phyloP scores from a whole-genome alignment of 208 protist species.

The Trypanosoma avium region DNA sequence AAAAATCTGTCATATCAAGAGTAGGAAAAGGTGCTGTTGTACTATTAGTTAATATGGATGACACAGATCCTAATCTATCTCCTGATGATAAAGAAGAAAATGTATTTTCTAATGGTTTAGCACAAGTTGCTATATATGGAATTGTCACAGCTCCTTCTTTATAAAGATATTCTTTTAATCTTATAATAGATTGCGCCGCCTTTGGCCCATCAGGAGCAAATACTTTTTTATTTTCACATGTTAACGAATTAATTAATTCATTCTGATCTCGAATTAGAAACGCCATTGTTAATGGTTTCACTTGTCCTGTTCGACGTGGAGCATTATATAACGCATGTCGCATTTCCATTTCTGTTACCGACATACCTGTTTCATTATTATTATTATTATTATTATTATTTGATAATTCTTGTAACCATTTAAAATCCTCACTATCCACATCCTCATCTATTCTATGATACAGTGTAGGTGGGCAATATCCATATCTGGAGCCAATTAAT shows the following conservation, averaged over 20 bases:
- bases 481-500: slow-evolving; percentile 91
- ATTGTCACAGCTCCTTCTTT: slow-evolving; percentile 33
- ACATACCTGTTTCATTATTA: slow-evolving; percentile 36
- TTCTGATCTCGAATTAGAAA: slow-evolving; percentile 79
- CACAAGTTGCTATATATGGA: slow-evolving; percentile 55
- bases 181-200: slow-evolving; percentile 33
- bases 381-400: slow-evolving; percentile 14
- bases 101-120: not conserved
- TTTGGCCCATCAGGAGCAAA: slow-evolving; percentile 56
- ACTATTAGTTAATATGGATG: not conserved
- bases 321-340: slow-evolving; percentile 80
- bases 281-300: slow-evolving; percentile 32
- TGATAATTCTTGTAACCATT: slow-evolving; percentile 48
- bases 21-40: not conserved
- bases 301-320: slow-evolving; percentile 28
- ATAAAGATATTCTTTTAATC: slow-evolving; percentile 38
- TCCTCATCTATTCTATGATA: slow-evolving; percentile 77
- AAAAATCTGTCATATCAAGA: slow-evolving; percentile 79
- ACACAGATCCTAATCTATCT: too few species aligned
- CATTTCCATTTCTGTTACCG: slow-evolving; percentile 96
- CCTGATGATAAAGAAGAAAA: not conserved
- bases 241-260: slow-evolving; percentile 42
- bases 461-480: slow-evolving; percentile 64
- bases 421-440: slow-evolving; percentile 63
- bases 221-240: slow-evolving; percentile 34